Base-by-base conservation (phyloP, 257 asterid species). In the Fraxinus anomala region DNA sequence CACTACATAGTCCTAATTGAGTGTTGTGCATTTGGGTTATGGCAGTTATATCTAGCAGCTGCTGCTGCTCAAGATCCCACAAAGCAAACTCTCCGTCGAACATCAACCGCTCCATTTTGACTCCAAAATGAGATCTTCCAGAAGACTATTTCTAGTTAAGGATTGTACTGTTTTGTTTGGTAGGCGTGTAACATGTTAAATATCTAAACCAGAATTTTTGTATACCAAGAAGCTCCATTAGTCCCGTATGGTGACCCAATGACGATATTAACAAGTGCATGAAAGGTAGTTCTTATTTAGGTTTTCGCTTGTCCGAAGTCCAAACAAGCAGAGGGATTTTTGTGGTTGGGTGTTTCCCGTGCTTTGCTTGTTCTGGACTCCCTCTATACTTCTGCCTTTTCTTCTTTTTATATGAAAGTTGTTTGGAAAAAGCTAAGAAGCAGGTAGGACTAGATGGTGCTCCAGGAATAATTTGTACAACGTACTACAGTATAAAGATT, bases 41-140 rank as follows among this genome's bases (percentile, higher is more conserved):
- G 67, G 1, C 87, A 86, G 89, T 69, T 82, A 54, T 31, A 36
- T 26, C 14, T 76, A 23, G 85, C 73, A 12, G 86, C 85, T 0
- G 33, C 33, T 30, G 77, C 51, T 63, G 69, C 54, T 67, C 84
- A 83, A 71, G 40, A 23, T 75, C 75, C 80, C 0, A 84, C 63
- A 65, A 84, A 80, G 77, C 80, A 36, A 39, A 69, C 73, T 26
- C 79, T 84, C 59, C 70, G 69, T 11, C 73, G 88, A 39, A 75
- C 89, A 7, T 79, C 69, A 12, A 74, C 86, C 0, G 86, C 89
- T 10, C 86, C 86, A 34, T 82, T 86, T 70, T 82, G 66, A 56
- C 12, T 56, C 28, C 12, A n/a, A 19, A 6, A 56, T 56, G 66
- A 6, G 12, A 17, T 19, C 19, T 19, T 54, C 24, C 3, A 3